Evolutionary conservation across 768 basidiomycete species (phyloP), one percentile per base, ranked within the genome.

Genomic region (Paxillus ammoniavirescens): DNA sequence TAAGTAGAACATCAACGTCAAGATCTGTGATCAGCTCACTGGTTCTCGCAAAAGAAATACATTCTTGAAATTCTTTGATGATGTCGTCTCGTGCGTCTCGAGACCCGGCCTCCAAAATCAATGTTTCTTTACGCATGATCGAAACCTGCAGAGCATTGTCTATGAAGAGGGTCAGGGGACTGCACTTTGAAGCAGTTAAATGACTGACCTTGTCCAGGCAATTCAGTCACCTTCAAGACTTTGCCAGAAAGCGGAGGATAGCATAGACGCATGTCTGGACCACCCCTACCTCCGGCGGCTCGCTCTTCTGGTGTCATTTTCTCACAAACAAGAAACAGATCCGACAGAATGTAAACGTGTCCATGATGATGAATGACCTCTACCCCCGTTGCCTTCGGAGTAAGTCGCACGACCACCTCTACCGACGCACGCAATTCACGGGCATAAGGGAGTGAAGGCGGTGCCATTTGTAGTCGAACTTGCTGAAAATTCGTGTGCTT

Each of bases 191-290:
- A 48, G 17, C 42, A 52, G 46, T 42, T 41, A 51, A 18, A 7
- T 18, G 33, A 71, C 81, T 52, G 55, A 82, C 91, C 82, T 77
- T 79, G 78, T 35, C 78, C 84, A 52, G 75, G 74, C 4, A 81
- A 76, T 57, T 85, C 85, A 8, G 75, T 75, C 4, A 91, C 86
- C 54, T 81, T 80, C 50, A 99, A 76, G 62, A 97, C 94, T 67
- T 96, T 98, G 5, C 94, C 96, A 12, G 97, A 88, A 33, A 99
- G 75, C 5, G 97, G 97, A 15, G 97, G 97, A 74, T 97, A 99
- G 60, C 87, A 83, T 43, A 99, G 75, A 84, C 86, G 91, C 86
- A 96, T 89, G 65, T 97, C 93, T 5, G 86, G 79, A 10, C 83
- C 83, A 53, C 83, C 81, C 31, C 75, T 71, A 12, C 74, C 77